A percentile compares a stretch with the other conserved stretches of the same genome.
These are phyloP conservation scores for Alternaria angustiovoidea DNA, from an alignment of 2,329 filamentous ascomycete species.

Conservation along the genomic window DNA sequence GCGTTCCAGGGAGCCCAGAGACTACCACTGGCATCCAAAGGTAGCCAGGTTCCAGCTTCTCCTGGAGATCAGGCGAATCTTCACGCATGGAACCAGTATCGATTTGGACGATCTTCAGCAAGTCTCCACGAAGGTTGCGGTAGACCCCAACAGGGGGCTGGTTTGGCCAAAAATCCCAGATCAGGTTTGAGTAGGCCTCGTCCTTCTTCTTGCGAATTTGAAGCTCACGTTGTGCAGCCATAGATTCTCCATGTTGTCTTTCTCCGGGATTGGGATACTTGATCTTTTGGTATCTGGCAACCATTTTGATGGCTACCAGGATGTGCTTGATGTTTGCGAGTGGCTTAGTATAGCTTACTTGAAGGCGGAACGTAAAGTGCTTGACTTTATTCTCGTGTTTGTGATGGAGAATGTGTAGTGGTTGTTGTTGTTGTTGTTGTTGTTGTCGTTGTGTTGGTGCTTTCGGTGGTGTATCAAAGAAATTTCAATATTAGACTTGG, in stretches of 20 bases:
- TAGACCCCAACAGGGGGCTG: not conserved
- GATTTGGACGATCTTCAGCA: not conserved
- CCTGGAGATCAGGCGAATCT: not conserved
- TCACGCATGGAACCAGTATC: not conserved
- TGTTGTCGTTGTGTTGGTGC: not conserved
- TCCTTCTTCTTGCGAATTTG: not conserved
- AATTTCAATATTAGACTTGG: not conserved
- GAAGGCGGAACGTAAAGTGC: not conserved
- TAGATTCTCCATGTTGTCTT: not conserved
- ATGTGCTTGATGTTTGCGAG: not conserved
- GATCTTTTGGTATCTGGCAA: constrained; percentile 4
- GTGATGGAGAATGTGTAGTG: not conserved
- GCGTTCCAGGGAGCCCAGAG: not conserved
- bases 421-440: not conserved
- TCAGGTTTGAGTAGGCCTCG: not conserved
- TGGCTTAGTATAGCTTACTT: not conserved
- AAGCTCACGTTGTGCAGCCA: not conserved
- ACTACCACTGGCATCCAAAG: not conserved
- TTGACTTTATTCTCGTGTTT: not conserved
- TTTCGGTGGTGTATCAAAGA: not conserved
- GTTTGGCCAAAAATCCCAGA: not conserved
- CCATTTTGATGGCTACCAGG: constrained; percentile 7
- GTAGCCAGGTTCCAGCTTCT: not conserved
- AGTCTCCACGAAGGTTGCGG: constrained; percentile 1
- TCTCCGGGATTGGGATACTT: not conserved